phyloP scores from a whole-genome alignment of 768 basidiomycete genomes.

The Fistulinella prunicolor region DNA sequence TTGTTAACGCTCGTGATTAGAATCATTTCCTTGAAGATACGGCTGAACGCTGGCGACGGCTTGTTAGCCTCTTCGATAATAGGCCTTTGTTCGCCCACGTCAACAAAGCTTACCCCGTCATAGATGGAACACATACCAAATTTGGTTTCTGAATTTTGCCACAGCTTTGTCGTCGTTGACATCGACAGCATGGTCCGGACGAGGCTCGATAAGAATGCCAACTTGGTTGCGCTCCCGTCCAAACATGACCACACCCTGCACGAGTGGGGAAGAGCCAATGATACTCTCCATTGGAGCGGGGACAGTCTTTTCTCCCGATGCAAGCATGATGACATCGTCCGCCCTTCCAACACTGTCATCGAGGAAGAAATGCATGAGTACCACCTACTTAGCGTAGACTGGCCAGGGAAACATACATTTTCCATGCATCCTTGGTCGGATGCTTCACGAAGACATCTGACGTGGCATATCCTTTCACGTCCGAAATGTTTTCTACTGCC shows the following conservation, averaged over 20 bases:
- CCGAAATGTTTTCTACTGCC: constrained; percentile 36
- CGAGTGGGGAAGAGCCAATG: too few species aligned
- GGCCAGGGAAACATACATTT: too few species aligned
- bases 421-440: constrained; percentile 41
- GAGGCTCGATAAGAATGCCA: too few species aligned
- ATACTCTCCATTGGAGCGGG: too few species aligned
- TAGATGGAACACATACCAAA: constrained; percentile 24
- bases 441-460: constrained; percentile 44
- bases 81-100: constrained; percentile 27
- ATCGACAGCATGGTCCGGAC: constrained; percentile 27
- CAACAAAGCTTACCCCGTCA: not conserved
- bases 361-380: not conserved
- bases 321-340: too few species aligned
- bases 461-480: constrained; percentile 40
- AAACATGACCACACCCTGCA: too few species aligned
- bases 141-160: constrained; percentile 27
- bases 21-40: constrained; percentile 54
- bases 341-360: constrained; percentile 30
- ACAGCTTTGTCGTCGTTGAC: constrained; percentile 21
- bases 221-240: too few species aligned
- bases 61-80: constrained; percentile 45
- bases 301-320: too few species aligned
- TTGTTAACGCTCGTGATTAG: constrained; percentile 40
- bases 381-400: fast-evolving
- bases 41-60: constrained; percentile 40